phyloP scores from a whole-genome alignment of 768 basidiomycete genomes.

The Tylopilus subfusipes region DNA sequence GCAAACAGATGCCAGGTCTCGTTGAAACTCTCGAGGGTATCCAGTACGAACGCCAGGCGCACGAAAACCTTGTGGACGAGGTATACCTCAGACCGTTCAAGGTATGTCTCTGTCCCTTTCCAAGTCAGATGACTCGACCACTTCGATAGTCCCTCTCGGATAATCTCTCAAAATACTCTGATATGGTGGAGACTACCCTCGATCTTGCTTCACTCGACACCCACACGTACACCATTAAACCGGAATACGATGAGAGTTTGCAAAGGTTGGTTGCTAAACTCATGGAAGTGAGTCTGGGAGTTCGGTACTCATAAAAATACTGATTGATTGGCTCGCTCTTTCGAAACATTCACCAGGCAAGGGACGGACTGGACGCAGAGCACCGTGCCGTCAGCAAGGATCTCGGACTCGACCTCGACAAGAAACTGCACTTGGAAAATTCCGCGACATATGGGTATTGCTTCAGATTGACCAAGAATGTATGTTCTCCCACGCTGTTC shows the following conservation, averaged over 20 bases:
- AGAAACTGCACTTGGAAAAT: constrained; percentile 95
- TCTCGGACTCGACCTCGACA: constrained; percentile 80
- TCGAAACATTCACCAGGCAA: constrained; percentile 37
- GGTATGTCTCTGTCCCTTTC: constrained; percentile 36
- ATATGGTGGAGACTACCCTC: constrained; percentile 96
- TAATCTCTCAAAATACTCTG: constrained; percentile 72
- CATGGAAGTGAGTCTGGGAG: constrained; percentile 39
- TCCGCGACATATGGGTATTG: constrained; percentile 87
- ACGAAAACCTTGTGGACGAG: constrained; percentile 58
- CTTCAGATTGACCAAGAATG: constrained; percentile 88
- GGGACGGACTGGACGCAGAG: constrained; percentile 81
- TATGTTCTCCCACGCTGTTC: constrained; percentile 34
- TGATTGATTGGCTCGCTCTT: background rate
- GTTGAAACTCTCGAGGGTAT: constrained; percentile 57
- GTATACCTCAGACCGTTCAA: constrained; percentile 59
- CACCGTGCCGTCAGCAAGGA: constrained; percentile 67
- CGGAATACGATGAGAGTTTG: constrained; percentile 81
- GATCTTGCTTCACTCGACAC: constrained; percentile 82
- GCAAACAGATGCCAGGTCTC: constrained; percentile 68
- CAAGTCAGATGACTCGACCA: background rate
- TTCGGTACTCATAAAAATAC: background rate
- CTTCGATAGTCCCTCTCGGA: constrained; percentile 53
- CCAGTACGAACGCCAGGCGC: constrained; percentile 44
- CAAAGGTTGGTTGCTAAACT: constrained; percentile 66
- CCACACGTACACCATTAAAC: constrained; percentile 88